These are phyloP conservation scores for Triticum dicoccoides DNA, from an alignment of 176 grass and related monocot genomes.

Conservation along the genomic window DNA sequence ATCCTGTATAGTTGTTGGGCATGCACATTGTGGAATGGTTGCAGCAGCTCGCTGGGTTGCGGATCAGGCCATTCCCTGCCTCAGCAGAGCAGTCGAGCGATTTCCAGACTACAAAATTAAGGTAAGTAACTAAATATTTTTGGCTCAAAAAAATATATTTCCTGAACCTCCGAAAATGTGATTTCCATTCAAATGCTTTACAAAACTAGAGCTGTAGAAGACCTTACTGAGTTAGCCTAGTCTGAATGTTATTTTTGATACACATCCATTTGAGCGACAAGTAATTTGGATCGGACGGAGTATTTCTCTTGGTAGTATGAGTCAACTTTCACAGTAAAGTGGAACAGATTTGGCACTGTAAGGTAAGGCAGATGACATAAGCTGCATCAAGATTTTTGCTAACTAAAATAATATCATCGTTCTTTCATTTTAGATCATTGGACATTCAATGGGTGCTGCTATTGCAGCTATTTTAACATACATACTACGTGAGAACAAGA, in stretches of 20 bases:
- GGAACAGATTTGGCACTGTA: background rate
- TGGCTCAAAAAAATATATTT: background rate
- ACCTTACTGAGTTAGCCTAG: too few relatives aligned
- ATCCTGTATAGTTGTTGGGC: conserved; percentile 45
- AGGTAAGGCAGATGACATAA: background rate
- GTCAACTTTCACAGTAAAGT: background rate
- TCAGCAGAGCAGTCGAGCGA: conserved; percentile 46
- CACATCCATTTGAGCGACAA: too few relatives aligned
- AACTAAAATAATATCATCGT: conserved; percentile 17
- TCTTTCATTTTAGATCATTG: conserved; percentile 68
- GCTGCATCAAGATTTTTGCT: background rate
- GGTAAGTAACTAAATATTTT: conserved; percentile 19
- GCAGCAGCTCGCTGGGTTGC: conserved; percentile 78
- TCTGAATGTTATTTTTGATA: background rate
- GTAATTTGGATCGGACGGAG: too few relatives aligned
- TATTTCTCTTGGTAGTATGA: background rate
- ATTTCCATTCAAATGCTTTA: background rate
- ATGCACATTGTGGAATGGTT: conserved; percentile 80
- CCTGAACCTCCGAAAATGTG: background rate
- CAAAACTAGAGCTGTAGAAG: background rate
- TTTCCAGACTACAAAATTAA: conserved; percentile 67
- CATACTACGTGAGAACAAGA: conserved; percentile 72
- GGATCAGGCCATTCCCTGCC: conserved; percentile 50
- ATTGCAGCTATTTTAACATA: conserved; percentile 83
- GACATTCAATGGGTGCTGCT: conserved; percentile 88